phyloP scores from a whole-genome alignment of 257 asterid species.

The Solanum clarkiae region DNA sequence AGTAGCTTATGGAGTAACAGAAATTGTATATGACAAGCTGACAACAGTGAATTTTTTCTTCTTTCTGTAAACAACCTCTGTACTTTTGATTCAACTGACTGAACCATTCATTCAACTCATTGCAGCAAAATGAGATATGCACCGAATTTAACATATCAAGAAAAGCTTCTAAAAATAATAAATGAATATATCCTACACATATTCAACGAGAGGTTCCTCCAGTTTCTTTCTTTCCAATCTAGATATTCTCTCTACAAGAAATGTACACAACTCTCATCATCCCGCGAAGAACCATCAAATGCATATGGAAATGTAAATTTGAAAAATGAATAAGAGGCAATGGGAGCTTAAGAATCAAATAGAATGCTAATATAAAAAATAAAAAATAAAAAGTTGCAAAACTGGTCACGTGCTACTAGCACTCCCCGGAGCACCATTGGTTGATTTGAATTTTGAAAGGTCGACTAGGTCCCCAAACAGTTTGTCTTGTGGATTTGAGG shows the following conservation, averaged over 20 bases:
- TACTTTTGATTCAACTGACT: background rate
- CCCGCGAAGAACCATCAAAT: background rate
- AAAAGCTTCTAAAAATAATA: background rate
- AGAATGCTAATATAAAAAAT: background rate
- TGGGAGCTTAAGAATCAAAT: background rate
- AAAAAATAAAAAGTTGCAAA: background rate
- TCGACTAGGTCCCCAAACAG: conserved; percentile 75
- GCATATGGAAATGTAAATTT: conserved; percentile 2
- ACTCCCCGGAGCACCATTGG: conserved; percentile 26
- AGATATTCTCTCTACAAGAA: conserved; percentile 10
- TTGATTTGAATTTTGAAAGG: conserved; percentile 42
- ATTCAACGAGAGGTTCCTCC: background rate
- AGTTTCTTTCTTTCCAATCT: background rate
- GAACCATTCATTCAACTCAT: background rate
- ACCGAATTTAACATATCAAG: background rate
- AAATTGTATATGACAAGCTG: background rate
- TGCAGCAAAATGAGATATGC: background rate
- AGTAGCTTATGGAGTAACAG: too few species aligned
- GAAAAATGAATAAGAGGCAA: conserved; percentile 3
- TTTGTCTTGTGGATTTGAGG: conserved; percentile 70
- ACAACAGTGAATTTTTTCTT: background rate
- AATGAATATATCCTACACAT: background rate
- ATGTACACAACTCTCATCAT: conserved; percentile 12
- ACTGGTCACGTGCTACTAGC: conserved; percentile 28
- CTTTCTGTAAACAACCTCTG: background rate